Evolutionary conservation across 306 rosid genomes (phyloP), one percentile per base, ranked within the genome.

Genomic region (Ceratonia siliqua): DNA sequence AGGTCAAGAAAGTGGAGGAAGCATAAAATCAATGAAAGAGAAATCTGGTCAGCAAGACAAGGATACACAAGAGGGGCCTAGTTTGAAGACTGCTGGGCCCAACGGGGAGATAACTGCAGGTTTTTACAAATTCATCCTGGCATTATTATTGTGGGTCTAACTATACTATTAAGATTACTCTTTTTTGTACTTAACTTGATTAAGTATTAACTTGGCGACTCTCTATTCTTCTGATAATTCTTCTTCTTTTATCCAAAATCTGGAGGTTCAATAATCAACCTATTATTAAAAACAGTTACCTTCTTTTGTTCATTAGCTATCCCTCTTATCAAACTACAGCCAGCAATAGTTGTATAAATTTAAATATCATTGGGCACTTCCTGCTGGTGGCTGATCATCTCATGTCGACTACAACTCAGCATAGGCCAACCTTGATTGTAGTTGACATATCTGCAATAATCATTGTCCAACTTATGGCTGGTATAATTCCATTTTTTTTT

Each of bases 61-160:
- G 68, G 87, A 85, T 69, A 78, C 77, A 0, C 82, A 42, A 73
- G 85, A 85, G 76, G 81, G 43, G 42, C 79, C 89, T 21, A 75
- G 73, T 76, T 77, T 85, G 83, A 85, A 85, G 72, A 83, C 77
- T 68, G 89, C 87, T 36, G 89, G 89, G 14, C 87, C 89, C 0
- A 87, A 70, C 5, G 89, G 89, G 32, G 89, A 85, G 81, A 85
- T 85, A 68, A 82, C 81, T 25, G 87, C 87, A 82, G 89, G 89
- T 85, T 73, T 79, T 50, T 79, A 7, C 30, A 41, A 57, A 64
- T 81, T 59, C 53, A 59, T 53, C 73, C 48, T 74, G 50, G 68
- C 70, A 72, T 56, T 74, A 59, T 46, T 50, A 66, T 75, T 71
- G 36, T 10, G 38, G 52, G 59, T 72, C 62, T 72, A 55, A 46